A percentile compares a stretch with the other conserved stretches of the same genome.
Conservation (phyloP, 2,329 filamentous ascomycete species). For the Hymenotorrendiella dingleyae region DNA sequence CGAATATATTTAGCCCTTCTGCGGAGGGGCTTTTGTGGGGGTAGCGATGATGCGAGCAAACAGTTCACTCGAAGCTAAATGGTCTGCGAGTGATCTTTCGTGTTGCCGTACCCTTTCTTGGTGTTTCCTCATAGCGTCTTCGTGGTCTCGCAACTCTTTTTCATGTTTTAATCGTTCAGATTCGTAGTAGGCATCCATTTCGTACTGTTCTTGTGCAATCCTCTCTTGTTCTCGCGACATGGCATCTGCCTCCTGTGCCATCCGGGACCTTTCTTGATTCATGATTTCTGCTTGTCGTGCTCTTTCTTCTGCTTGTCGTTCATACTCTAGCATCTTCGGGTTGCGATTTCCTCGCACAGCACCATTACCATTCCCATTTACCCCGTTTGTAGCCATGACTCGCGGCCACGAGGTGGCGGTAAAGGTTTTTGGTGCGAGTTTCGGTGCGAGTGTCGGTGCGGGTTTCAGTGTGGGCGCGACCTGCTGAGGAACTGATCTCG, state of each 20-base stretch:
- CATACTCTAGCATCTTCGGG: slow-evolving; percentile 28
- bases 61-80: slow-evolving; percentile 27
- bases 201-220: slow-evolving; percentile 30
- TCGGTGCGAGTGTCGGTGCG: too few species aligned
- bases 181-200: slow-evolving; percentile 30
- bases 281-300: slow-evolving; percentile 24
- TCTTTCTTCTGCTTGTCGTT: slow-evolving; percentile 28
- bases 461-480: too few species aligned
- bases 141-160: slow-evolving; percentile 27
- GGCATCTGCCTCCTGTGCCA: slow-evolving; percentile 19
- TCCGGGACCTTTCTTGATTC: slow-evolving; percentile 24
- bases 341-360: slow-evolving; percentile 25
- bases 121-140: slow-evolving; percentile 27
- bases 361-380: slow-evolving; percentile 5
- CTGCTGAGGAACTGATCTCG: too few species aligned
- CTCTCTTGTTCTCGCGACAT: slow-evolving; percentile 24
- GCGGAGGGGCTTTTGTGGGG: too few species aligned
- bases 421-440: too few species aligned
- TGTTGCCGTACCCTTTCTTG: slow-evolving; percentile 19
- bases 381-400: slow-evolving; percentile 1
- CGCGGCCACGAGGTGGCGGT: background rate
- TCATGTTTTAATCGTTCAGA: slow-evolving; percentile 28
- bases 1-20: too few species aligned
- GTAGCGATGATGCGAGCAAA: too few species aligned
- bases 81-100: slow-evolving; percentile 16